Conservation (phyloP, 2,329 filamentous ascomycete genomes). For the Scopulariopsis brevicaulis region DNA sequence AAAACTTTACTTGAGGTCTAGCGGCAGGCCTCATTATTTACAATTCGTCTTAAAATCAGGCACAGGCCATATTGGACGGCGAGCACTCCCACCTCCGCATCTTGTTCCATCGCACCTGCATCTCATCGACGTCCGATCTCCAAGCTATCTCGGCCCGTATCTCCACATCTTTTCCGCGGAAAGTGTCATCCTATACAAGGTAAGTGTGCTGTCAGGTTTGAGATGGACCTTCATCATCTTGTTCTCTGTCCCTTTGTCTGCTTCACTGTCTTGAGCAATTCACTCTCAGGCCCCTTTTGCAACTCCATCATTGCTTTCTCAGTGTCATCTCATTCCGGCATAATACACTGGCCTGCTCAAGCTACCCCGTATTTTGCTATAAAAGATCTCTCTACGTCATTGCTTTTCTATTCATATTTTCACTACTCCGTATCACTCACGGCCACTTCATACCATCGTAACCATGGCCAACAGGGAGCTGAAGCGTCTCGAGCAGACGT, state of each 20-base stretch:
- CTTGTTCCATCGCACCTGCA: not conserved
- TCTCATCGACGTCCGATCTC: not conserved
- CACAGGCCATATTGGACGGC: not conserved
- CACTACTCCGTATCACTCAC: not conserved
- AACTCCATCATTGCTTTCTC: not conserved
- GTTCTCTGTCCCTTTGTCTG: not conserved
- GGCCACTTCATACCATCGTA: not conserved
- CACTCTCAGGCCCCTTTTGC: not conserved
- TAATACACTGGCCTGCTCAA: not conserved
- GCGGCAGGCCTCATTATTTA: not conserved
- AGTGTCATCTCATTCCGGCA: not conserved
- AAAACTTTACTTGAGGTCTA: not conserved
- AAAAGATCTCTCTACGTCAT: not conserved
- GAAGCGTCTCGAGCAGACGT: not conserved
- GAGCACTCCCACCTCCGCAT: not conserved
- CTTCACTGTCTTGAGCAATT: not conserved
- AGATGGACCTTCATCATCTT: not conserved
- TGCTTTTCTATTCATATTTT: not conserved
- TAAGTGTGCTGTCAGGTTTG: not conserved
- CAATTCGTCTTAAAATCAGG: not conserved
- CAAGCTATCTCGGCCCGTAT: not conserved
- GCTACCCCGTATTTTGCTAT: not conserved
- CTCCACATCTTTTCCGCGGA: not conserved
- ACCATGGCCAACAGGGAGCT: slow-evolving; percentile 1
- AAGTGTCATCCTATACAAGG: not conserved